Evolutionary conservation across 2,329 filamentous ascomycete genomes (phyloP).

Genomic region (Fusarium algeriense): DNA sequence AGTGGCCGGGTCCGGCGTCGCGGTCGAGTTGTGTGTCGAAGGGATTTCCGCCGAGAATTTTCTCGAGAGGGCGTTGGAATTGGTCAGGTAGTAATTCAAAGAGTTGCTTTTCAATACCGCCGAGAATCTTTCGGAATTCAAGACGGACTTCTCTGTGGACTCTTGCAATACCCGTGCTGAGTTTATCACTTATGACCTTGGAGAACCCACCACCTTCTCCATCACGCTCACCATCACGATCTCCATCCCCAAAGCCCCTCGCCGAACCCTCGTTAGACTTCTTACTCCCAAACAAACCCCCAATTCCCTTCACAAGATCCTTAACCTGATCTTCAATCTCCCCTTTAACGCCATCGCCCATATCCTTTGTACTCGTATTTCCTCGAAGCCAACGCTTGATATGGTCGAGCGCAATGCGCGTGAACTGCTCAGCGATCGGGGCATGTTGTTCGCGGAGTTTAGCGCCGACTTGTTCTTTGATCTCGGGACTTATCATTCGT

Average conservation of each 20-base stretch:
- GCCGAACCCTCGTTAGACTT: constrained; percentile 51
- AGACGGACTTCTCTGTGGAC: constrained; percentile 61
- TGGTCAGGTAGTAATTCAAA: constrained; percentile 60
- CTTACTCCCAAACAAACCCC: constrained; percentile 56
- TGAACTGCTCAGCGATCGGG: constrained; percentile 60
- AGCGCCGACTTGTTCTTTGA: constrained; percentile 58
- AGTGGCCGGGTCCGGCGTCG: constrained; percentile 43
- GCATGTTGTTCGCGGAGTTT: constrained; percentile 58
- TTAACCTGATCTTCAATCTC: constrained; percentile 60
- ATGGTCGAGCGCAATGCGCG: constrained; percentile 59
- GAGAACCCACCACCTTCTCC: constrained; percentile 54
- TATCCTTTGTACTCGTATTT: constrained; percentile 56
- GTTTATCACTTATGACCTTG: constrained; percentile 60
- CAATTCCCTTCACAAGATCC: constrained; percentile 59
- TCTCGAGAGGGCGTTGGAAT: constrained; percentile 59
- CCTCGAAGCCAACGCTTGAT: constrained; percentile 61
- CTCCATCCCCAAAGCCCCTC: constrained; percentile 49
- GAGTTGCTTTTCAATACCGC: constrained; percentile 59
- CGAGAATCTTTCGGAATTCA: constrained; percentile 60
- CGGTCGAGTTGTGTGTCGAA: constrained; percentile 59
- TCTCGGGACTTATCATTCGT: constrained; percentile 59
- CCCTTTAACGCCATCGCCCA: constrained; percentile 59
- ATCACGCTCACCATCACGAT: constrained; percentile 45
- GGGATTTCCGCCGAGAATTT: constrained; percentile 61
- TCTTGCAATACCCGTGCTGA: constrained; percentile 58